These are phyloP conservation scores for Capronia epimyces DNA, from an alignment of 2,329 filamentous ascomycete species.

Conservation along the genomic window DNA sequence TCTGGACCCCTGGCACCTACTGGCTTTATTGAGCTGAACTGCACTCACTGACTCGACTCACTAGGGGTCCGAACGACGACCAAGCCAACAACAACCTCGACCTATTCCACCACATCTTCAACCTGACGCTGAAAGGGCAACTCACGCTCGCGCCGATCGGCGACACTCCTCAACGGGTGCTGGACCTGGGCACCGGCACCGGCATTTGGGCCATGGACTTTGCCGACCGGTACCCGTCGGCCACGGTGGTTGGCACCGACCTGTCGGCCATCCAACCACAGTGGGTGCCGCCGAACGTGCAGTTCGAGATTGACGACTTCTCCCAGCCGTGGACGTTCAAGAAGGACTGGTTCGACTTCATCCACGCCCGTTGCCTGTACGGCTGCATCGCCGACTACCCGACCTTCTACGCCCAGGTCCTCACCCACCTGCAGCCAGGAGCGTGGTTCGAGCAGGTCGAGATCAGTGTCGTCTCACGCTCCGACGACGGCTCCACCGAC, in stretches of 20 bases:
- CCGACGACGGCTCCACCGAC: not conserved
- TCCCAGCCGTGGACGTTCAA: not conserved
- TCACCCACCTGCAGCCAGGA: not conserved
- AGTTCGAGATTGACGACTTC: not conserved
- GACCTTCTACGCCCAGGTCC: not conserved
- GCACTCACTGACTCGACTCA: not conserved
- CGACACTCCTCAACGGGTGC: not conserved
- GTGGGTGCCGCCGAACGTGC: constrained; percentile 1
- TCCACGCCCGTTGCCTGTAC: not conserved
- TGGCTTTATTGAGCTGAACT: not conserved
- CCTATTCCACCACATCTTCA: not conserved
- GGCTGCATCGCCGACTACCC: not conserved
- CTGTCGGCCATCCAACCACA: not conserved
- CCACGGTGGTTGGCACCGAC: not conserved
- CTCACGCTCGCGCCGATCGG: not conserved
- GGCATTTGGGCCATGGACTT: not conserved
- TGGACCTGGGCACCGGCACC: not conserved
- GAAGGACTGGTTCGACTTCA: not conserved
- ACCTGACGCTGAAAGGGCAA: not conserved
- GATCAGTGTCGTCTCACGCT: not conserved
- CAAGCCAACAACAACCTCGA: not conserved
- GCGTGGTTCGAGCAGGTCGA: not conserved
- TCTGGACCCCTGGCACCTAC: too few relatives aligned
- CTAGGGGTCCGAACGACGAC: not conserved
- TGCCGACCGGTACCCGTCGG: not conserved